phyloP scores from a whole-genome alignment of 176 grass and related monocot genomes.

The Rhynchospora breviuscula region DNA sequence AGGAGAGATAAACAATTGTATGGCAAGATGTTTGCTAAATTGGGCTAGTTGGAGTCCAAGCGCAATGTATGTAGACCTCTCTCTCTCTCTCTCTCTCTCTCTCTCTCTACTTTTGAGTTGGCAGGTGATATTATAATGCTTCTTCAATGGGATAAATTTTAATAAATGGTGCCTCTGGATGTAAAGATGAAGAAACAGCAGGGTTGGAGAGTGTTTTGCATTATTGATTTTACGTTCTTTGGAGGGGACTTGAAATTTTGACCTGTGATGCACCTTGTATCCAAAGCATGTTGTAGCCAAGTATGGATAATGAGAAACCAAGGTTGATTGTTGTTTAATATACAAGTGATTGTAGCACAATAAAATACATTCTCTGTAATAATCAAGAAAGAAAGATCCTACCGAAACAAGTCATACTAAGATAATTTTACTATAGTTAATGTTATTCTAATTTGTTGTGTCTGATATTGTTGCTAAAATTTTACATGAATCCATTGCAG shows the following conservation, averaged over 20 bases:
- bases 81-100: not conserved
- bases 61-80: not conserved
- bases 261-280: too few species aligned
- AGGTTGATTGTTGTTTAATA: too few species aligned
- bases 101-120: not conserved
- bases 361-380: not conserved
- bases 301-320: too few species aligned
- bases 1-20: conserved; percentile 74
- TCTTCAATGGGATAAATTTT: not conserved
- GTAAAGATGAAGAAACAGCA: not conserved
- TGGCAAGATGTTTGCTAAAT: conserved; percentile 68
- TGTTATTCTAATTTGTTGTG: not conserved
- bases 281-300: too few species aligned
- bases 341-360: not conserved
- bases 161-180: not conserved
- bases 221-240: too few species aligned
- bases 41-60: conserved; percentile 30
- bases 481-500: not conserved
- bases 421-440: not conserved
- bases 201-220: not conserved
- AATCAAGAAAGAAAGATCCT: not conserved
- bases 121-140: conserved; percentile 22
- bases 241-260: too few species aligned
- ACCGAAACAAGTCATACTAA: not conserved
- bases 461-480: not conserved